Conservation (phyloP, 495 filamentous ascomycete species). For the Aspergillus avenaceus region DNA sequence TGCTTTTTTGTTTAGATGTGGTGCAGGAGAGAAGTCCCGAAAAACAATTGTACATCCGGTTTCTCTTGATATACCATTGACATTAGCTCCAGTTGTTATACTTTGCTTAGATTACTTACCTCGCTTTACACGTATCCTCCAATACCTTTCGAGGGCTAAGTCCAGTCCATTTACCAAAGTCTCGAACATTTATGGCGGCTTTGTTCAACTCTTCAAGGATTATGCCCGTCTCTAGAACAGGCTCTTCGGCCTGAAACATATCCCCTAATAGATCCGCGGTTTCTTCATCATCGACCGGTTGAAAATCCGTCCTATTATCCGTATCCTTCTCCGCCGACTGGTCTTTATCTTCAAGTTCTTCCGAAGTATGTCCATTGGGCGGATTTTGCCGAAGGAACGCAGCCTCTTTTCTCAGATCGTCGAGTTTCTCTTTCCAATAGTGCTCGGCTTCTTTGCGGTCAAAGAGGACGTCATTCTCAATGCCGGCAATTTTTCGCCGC, state of each 20-base stretch:
- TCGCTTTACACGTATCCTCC: constrained; percentile 82
- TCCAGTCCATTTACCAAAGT: constrained; percentile 80
- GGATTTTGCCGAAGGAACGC: constrained; percentile 31
- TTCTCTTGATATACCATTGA: constrained; percentile 46
- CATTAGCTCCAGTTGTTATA: too few species aligned
- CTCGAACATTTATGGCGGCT: constrained; percentile 53
- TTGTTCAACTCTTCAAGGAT: constrained; percentile 21
- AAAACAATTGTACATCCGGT: constrained; percentile 59
- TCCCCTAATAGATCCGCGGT: constrained; percentile 60
- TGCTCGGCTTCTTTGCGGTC: constrained; percentile 72
- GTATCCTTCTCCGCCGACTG: constrained; percentile 45
- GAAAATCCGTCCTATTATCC: constrained; percentile 45
- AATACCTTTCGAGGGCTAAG: constrained; percentile 66
- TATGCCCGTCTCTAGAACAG: constrained; percentile 14
- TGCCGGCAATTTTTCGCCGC: constrained; percentile 64
- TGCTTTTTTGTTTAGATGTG: constrained; percentile 69
- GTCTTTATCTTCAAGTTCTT: constrained; percentile 18
- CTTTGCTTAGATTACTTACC: too few species aligned
- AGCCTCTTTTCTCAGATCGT: constrained; percentile 61
- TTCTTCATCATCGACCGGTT: constrained; percentile 49
- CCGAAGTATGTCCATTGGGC: constrained; percentile 19
- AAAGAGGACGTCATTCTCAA: constrained; percentile 83
- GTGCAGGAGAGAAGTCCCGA: constrained; percentile 61
- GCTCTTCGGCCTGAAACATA: constrained; percentile 60
- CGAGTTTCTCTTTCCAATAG: constrained; percentile 64